Base-by-base conservation (phyloP, 257 asterid genomes). In the Fraxinus cuspidata region DNA sequence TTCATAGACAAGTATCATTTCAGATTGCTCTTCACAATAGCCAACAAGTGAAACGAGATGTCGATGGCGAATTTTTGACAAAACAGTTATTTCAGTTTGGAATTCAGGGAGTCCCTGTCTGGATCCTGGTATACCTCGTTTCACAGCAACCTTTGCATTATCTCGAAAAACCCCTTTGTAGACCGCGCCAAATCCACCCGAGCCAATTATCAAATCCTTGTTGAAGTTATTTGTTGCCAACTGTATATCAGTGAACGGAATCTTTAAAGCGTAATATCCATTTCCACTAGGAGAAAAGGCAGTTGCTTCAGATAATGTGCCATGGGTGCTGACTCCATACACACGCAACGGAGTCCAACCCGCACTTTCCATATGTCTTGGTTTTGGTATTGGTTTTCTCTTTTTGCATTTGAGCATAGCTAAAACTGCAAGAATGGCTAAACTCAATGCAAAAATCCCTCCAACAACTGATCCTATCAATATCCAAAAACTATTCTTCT, bases 21-120 rank as follows among this genome's bases (percentile, higher is more conserved):
- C 77, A 15, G 77, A 73, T 35, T 73, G 77, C 37, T 73, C 77
- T 73, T 73, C 77, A 35, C 77, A 73, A 29, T 73, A 73, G 19
- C 68, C 77, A 28, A 73, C 68, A 18, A 73, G 69, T 73, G 77
- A 73, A 51, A 73, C 77, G 15, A 73, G 68, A 51, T 73, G 77
- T 25, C 64, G 44, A 63, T 73, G 77, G 68, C 68, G 77, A 29
- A 73, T 73, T 32, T 73, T 73, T 3, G 77, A 73, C 47, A 73
- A 49, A 53, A 73, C 12, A 9, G 37, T 31, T 15, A 73, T 73
- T 73, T 73, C 77, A 16, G 69, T 31, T 63, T 73, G 77, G 47
- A 73, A 73, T 53, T 73, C 68, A 7, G 77, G 77, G 3, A 73
- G 40, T 35, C 77, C 77, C 23, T 73, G 77, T 37, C 68, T 27